Conservation (phyloP, 1,284 basidiomycete species). For the Ustilago trichophora region DNA sequence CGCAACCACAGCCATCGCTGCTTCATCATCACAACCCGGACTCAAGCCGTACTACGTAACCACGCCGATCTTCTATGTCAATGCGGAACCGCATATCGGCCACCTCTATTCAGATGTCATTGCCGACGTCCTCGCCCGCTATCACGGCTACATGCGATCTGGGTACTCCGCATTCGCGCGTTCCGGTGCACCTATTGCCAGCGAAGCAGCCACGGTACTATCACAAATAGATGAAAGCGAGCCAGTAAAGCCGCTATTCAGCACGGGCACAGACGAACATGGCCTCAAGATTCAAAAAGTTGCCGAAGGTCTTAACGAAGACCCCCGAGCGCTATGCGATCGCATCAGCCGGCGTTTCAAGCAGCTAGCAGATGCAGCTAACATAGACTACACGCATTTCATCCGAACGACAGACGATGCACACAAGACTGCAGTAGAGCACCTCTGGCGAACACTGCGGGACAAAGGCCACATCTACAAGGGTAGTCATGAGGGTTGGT, state of each 20-base stretch:
- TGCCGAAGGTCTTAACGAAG: constrained; percentile 40
- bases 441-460: constrained; percentile 77
- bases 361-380: constrained; percentile 75
- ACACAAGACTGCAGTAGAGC: constrained; percentile 77
- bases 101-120: constrained; percentile 80
- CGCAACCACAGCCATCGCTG: background rate
- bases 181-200: background rate
- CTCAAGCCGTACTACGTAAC: constrained; percentile 74
- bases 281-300: constrained; percentile 83
- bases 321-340: constrained; percentile 58
- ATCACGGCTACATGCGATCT: constrained; percentile 72
- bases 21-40: background rate
- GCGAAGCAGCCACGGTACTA: too few relatives aligned
- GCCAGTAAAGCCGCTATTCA: constrained; percentile 71
- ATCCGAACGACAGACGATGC: constrained; percentile 79
- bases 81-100: constrained; percentile 83
- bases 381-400: constrained; percentile 78
- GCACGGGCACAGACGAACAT: constrained; percentile 93
- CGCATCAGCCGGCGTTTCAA: constrained; percentile 60
- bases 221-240: too few relatives aligned
- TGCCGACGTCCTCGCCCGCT: constrained; percentile 82
- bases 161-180: constrained; percentile 37
- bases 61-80: constrained; percentile 87
- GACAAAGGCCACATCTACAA: constrained; percentile 82
- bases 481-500: constrained; percentile 86